phyloP scores from a whole-genome alignment of 2,329 filamentous ascomycete species.

The Sarocladium kiliense region DNA sequence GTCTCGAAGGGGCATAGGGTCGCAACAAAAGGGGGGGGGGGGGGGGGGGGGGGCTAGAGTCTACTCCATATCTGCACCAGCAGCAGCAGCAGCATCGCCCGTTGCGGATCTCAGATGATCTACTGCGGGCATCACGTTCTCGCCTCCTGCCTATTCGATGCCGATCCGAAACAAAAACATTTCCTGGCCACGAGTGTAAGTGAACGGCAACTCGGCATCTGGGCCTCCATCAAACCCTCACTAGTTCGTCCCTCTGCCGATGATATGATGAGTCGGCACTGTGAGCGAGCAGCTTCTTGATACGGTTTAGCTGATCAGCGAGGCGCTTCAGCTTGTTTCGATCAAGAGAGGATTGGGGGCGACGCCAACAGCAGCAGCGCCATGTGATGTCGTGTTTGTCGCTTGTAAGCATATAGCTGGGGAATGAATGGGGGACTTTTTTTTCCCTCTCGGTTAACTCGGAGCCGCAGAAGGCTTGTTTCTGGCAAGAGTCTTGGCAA shows the following conservation, averaged over 20 bases:
- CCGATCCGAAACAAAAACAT: neutral
- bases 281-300: slow-evolving; percentile 5
- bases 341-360: too few species aligned
- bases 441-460: neutral
- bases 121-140: neutral
- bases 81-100: neutral
- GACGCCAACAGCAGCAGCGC: neutral
- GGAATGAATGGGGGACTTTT: neutral
- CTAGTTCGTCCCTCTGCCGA: neutral
- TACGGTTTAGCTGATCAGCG: slow-evolving; percentile 4
- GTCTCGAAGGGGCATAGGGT: neutral
- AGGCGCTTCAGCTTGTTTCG: too few species aligned
- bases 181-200: neutral
- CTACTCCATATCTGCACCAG: too few species aligned
- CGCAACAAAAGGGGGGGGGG: too few species aligned
- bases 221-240: neutral
- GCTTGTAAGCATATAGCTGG: neutral
- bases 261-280: neutral
- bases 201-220: slow-evolving; percentile 6
- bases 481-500: neutral
- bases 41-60: too few species aligned
- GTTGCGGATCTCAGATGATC: neutral
- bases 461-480: neutral
- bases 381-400: neutral
- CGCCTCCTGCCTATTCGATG: slow-evolving; percentile 6